Conservation (phyloP, 2,329 filamentous ascomycete genomes). For the Hirsutella thompsonii region DNA sequence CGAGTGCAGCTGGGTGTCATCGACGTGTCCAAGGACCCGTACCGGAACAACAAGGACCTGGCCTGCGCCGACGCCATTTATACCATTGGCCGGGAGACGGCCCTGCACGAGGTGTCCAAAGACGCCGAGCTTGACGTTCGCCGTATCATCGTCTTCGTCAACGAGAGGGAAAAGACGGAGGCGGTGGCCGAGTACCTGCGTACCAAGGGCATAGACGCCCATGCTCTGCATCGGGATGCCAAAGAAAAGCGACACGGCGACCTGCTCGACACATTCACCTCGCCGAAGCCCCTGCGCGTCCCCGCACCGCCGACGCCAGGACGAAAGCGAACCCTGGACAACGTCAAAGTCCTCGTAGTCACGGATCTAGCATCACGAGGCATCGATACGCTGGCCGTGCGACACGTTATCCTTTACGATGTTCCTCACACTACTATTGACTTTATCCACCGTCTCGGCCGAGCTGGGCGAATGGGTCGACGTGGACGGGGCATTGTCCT, state of each 20-base stretch:
- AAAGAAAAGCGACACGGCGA: conserved; percentile 65
- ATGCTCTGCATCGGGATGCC: conserved; percentile 76
- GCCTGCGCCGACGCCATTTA: conserved; percentile 94
- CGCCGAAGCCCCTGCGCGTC: conserved; percentile 26
- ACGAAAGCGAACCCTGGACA: conserved; percentile 43
- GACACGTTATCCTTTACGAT: conserved; percentile 88
- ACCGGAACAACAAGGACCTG: conserved; percentile 81
- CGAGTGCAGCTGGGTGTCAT: conserved; percentile 89
- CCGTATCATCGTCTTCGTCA: conserved; percentile 89
- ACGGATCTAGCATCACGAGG: conserved; percentile 87
- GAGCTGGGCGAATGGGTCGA: conserved; percentile 85
- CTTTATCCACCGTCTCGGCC: conserved; percentile 90
- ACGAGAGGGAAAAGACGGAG: conserved; percentile 81
- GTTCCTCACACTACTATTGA: conserved; percentile 97
- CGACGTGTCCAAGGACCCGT: conserved; percentile 84
- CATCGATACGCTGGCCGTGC: conserved; percentile 85
- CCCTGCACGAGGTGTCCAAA: conserved; percentile 40
- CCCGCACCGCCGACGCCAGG: conserved; percentile 14
- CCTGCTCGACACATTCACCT: conserved; percentile 64
- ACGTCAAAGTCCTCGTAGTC: conserved; percentile 84
- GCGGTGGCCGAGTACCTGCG: conserved; percentile 68
- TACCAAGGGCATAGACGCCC: conserved; percentile 78
- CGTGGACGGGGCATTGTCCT: conserved; percentile 82
- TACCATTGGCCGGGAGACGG: conserved; percentile 71
- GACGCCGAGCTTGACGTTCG: conserved; percentile 55